Conservation (phyloP, 768 basidiomycete genomes). For the Coprinopsis sp. region DNA sequence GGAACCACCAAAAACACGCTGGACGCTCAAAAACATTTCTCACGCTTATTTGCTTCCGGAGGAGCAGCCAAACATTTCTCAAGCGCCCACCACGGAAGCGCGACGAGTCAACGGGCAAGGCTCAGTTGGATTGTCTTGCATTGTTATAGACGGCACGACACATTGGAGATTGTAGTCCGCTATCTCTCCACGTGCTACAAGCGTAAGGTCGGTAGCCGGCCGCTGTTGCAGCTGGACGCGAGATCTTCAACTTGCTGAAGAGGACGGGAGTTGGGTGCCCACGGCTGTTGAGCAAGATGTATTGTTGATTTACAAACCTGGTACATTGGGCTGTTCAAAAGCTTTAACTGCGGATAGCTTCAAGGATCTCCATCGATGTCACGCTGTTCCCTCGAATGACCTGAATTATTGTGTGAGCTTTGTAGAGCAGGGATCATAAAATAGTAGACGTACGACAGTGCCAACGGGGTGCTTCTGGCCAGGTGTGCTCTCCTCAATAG, state of each 20-base stretch:
- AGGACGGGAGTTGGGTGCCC: no score
- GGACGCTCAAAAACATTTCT: conserved; percentile 1
- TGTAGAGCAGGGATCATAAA: conserved; percentile 6
- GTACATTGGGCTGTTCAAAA: no score
- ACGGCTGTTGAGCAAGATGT: no score
- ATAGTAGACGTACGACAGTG: conserved; percentile 67
- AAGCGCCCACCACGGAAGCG: neutral
- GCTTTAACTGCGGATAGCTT: conserved; percentile 59
- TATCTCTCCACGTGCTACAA: no score
- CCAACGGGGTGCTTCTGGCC: conserved; percentile 90
- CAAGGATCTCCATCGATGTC: conserved; percentile 88
- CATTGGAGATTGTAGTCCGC: no score
- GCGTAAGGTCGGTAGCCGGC: no score
- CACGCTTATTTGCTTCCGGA: neutral
- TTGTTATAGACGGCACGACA: no score
- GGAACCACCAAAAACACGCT: conserved; percentile 4
- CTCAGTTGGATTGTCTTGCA: no score
- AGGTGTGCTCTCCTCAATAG: conserved; percentile 83
- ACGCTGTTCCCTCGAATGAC: conserved; percentile 97
- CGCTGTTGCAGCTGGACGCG: no score
- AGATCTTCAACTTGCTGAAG: no score
- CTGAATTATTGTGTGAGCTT: conserved; percentile 35
- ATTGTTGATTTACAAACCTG: no score
- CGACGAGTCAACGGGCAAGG: neutral
- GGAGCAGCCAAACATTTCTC: neutral